Percentiles rank a stretch among this genome's conserved stretches.
These are phyloP conservation scores for Gastrodia elata DNA, from an alignment of 106 monocot genomes.

Conservation along the genomic window DNA sequence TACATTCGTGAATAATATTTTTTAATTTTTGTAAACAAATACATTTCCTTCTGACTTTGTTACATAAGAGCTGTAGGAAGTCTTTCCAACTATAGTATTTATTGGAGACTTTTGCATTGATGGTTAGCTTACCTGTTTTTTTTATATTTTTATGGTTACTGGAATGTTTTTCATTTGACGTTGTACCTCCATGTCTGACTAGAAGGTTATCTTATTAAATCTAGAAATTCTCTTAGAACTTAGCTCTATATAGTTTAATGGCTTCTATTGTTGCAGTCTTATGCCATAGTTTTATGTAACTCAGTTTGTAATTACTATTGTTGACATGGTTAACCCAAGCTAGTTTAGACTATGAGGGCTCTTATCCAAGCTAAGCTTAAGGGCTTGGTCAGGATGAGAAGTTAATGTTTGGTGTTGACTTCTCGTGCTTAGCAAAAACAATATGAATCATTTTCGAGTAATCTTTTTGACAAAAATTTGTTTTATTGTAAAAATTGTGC, in stretches of 20 bases:
- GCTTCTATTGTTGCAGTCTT: background rate
- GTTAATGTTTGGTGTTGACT: background rate
- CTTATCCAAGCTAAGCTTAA: background rate
- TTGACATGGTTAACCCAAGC: background rate
- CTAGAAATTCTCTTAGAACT: background rate
- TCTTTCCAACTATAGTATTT: background rate
- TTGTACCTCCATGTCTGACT: background rate
- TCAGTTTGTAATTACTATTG: no score
- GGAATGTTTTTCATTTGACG: background rate
- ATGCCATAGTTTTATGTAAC: background rate
- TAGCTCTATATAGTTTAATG: background rate
- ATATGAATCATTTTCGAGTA: no score
- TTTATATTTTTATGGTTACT: background rate
- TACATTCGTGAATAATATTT: background rate
- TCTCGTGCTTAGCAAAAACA: no score
- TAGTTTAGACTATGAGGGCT: background rate
- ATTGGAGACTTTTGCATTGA: background rate
- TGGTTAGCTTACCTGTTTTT: background rate
- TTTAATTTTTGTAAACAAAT: background rate
- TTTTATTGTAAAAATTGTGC: no score
- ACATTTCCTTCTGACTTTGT: background rate
- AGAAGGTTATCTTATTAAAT: no score
- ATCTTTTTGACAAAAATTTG: no score
- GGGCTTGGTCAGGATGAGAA: background rate
- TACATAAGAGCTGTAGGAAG: background rate